phyloP scores from a whole-genome alignment of 305 asterid genomes.

The Rubia tinctorum region DNA sequence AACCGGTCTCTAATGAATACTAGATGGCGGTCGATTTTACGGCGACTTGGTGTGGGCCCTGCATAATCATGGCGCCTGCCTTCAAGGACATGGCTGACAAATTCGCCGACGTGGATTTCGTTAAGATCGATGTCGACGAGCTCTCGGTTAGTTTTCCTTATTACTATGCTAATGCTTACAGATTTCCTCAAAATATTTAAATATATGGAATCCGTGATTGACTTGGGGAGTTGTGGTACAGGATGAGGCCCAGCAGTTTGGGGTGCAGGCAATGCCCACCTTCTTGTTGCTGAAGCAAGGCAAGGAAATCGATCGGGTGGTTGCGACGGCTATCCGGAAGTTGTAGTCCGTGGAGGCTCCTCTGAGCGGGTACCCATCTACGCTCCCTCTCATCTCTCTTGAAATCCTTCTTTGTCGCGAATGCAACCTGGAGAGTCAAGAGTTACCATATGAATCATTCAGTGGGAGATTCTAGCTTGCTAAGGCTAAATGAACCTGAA shows the following conservation, averaged over 20 bases:
- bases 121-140: conserved; percentile 84
- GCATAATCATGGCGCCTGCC: conserved; percentile 80
- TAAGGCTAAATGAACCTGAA: not conserved
- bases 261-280: conserved; percentile 88
- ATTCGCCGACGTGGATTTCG: conserved; percentile 68
- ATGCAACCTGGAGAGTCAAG: conserved; percentile 50
- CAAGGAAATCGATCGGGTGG: conserved; percentile 67
- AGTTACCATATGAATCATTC: not conserved
- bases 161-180: not conserved
- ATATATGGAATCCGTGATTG: not conserved
- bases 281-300: conserved; percentile 87
- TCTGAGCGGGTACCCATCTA: conserved; percentile 73
- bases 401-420: conserved; percentile 68
- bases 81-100: conserved; percentile 47
- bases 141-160: conserved; percentile 46
- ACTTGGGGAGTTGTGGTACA: conserved; percentile 10
- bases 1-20: not conserved
- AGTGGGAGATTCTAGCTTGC: not conserved
- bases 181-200: not conserved
- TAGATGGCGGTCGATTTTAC: conserved; percentile 89
- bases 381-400: conserved; percentile 79
- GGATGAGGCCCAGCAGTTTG: conserved; percentile 68
- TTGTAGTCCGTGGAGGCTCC: conserved; percentile 74
- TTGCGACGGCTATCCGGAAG: conserved; percentile 48
- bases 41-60: conserved; percentile 95